These are phyloP conservation scores for Gracilaria caudata DNA, from an alignment of 23 red algal species.

Conservation along the genomic window DNA sequence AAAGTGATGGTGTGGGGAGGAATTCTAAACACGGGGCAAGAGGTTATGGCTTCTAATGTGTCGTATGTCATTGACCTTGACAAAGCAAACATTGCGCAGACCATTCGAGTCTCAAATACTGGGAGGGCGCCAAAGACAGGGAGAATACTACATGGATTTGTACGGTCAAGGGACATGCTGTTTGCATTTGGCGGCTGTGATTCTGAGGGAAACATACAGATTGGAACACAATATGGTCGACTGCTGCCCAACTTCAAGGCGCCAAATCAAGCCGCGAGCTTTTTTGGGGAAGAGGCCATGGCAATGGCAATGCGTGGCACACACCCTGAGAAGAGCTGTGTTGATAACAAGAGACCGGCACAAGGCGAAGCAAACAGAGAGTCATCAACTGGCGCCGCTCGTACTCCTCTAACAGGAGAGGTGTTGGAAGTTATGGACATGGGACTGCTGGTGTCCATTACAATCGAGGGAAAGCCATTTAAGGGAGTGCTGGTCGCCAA, in stretches of 20 bases:
- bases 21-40: slow-evolving; percentile 21
- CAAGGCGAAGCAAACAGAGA: not conserved
- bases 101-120: slow-evolving; percentile 13
- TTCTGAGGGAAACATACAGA: not conserved
- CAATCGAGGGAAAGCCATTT: slow-evolving; percentile 46
- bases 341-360: not conserved
- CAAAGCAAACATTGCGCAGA: slow-evolving; percentile 17
- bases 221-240: slow-evolving; percentile 21
- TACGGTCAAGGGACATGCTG: slow-evolving; percentile 19
- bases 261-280: slow-evolving; percentile 10
- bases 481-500: slow-evolving; percentile 59
- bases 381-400: not conserved
- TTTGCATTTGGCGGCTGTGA: slow-evolving; percentile 54
- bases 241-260: slow-evolving; percentile 49
- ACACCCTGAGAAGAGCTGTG: not conserved
- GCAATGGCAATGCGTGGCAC: slow-evolving; percentile 9
- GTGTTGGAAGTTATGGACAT: slow-evolving; percentile 41
- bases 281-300: slow-evolving; percentile 34
- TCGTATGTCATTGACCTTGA: slow-evolving; percentile 49
- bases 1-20: slow-evolving; percentile 65
- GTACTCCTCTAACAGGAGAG: slow-evolving; percentile 39
- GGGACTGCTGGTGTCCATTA: slow-evolving; percentile 45
- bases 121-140: slow-evolving; percentile 21
- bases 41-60: slow-evolving; percentile 13
- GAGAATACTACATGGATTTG: slow-evolving; percentile 54